phyloP scores from a whole-genome alignment of 2,329 filamentous ascomycete genomes.

The Xylariaceae sp. region DNA sequence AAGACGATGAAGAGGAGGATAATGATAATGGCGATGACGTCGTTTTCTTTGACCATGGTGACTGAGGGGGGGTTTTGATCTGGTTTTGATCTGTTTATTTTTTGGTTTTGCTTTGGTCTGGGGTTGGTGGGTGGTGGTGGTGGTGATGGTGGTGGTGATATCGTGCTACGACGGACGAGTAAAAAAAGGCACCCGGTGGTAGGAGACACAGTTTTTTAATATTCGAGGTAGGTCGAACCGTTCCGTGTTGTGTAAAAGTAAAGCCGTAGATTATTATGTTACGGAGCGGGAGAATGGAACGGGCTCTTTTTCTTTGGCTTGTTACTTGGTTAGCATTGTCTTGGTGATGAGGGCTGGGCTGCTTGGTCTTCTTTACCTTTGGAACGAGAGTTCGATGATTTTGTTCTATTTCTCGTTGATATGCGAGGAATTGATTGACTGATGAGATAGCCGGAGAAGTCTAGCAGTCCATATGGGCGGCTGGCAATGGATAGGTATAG shows the following conservation, averaged over 20 bases:
- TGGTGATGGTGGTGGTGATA: neutral
- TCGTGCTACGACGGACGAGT: neutral
- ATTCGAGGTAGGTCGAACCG: neutral
- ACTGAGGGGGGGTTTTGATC: neutral
- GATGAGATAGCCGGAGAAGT: no score
- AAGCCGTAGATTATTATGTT: neutral
- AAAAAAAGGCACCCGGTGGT: neutral
- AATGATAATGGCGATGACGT: constrained; percentile 63
- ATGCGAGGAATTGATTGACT: no score
- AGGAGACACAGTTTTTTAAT: neutral
- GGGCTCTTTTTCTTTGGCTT: no score
- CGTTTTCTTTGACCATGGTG: constrained; percentile 57
- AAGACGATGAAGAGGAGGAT: constrained; percentile 61
- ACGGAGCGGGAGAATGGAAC: no score
- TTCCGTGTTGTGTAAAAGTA: neutral
- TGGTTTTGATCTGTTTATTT: neutral
- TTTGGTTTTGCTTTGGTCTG: neutral
- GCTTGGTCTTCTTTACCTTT: no score
- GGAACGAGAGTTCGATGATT: no score
- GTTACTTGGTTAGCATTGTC: no score
- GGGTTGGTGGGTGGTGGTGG: neutral
- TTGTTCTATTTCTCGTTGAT: no score
- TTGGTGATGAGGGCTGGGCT: no score
- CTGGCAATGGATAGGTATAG: no score
- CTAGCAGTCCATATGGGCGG: no score